A percentile compares a stretch with the other conserved stretches of the same genome.
Evolutionary conservation across 257 asterid genomes (phyloP).

Genomic region (Solanum paucissectum): DNA sequence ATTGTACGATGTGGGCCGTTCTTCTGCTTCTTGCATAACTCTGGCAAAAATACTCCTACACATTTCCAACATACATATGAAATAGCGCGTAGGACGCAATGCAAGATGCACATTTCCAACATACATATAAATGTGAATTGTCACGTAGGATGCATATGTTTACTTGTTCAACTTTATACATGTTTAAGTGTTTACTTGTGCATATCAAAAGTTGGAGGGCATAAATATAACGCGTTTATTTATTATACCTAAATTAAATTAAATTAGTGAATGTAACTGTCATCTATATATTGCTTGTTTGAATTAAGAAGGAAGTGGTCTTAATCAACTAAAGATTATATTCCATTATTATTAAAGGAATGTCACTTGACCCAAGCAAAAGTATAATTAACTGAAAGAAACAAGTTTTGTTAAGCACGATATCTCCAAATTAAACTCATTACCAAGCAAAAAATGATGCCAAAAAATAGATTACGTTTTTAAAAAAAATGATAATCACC

Average conservation of each 20-base stretch:
- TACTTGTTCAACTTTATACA: too few relatives aligned
- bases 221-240: too few relatives aligned
- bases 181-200: too few relatives aligned
- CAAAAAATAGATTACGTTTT: not conserved
- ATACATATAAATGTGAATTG: too few relatives aligned
- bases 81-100: too few relatives aligned
- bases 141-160: too few relatives aligned
- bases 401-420: not conserved
- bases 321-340: not conserved
- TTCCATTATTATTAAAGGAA: not conserved
- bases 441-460: not conserved
- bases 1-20: slow-evolving; percentile 47
- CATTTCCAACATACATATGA: not conserved
- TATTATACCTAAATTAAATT: not conserved
- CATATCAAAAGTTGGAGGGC: too few relatives aligned
- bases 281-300: not conserved
- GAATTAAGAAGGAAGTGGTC: not conserved
- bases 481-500: not conserved
- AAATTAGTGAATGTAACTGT: not conserved
- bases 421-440: not conserved
- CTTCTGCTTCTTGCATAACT: slow-evolving; percentile 42
- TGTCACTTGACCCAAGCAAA: not conserved
- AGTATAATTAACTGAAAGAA: not conserved
- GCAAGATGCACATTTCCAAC: too few relatives aligned
- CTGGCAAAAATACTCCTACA: slow-evolving; percentile 56